Percentiles rank a stretch among this genome's conserved stretches.
Conservation (phyloP, 257 asterid species). For the Gentiana dahurica region DNA sequence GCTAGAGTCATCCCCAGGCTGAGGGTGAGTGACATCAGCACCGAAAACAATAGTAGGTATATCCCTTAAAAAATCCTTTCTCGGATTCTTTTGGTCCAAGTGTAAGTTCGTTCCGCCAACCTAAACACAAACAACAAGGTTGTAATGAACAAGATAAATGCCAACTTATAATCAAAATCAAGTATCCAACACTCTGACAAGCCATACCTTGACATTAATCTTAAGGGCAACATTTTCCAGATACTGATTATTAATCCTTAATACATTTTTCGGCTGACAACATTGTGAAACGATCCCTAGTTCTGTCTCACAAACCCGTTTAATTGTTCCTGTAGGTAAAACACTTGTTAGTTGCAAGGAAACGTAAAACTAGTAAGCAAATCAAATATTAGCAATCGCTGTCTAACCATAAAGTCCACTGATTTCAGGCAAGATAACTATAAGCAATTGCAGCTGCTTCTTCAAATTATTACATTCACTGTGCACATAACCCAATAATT, state of each 20-base stretch:
- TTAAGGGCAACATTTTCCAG: conserved; percentile 66
- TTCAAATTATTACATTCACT: conserved; percentile 5
- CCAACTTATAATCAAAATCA: background rate
- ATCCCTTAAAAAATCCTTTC: conserved; percentile 31
- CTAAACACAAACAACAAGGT: conserved; percentile 18
- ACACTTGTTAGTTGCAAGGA: conserved; percentile 2
- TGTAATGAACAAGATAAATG: background rate
- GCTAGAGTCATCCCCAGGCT: conserved; percentile 70
- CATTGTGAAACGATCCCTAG: conserved; percentile 88
- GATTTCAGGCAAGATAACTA: conserved; percentile 56
- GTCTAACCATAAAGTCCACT: conserved; percentile 58
- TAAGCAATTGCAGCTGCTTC: conserved; percentile 44
- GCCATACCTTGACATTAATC: conserved; percentile 73
- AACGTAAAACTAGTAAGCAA: background rate
- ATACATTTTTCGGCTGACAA: conserved; percentile 42
- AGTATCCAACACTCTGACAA: background rate
- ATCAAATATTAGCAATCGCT: background rate
- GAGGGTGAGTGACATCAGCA: conserved; percentile 93
- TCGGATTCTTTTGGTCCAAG: conserved; percentile 26
- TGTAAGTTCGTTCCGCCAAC: conserved; percentile 69
- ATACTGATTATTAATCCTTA: conserved; percentile 27
- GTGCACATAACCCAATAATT: conserved; percentile 26
- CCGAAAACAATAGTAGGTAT: conserved; percentile 68
- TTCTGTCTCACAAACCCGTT: conserved; percentile 68
- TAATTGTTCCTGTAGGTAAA: conserved; percentile 47